These are phyloP conservation scores for Gloeophyllum trabeum DNA, from an alignment of 768 basidiomycete species.

Conservation along the genomic window DNA sequence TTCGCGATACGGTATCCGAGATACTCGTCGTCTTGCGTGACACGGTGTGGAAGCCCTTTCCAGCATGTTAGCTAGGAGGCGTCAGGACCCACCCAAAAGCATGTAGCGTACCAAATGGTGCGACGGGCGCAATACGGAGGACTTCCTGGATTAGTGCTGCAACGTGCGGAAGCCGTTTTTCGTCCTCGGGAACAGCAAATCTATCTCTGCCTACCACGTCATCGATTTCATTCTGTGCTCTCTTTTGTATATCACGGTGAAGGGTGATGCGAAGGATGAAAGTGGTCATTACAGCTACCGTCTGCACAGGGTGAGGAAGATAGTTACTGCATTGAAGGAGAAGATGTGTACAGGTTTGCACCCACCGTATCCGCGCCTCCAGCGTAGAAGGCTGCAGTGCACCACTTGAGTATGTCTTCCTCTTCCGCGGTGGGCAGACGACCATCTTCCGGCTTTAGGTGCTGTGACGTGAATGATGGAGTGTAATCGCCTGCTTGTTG, in stretches of 20 bases:
- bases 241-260: constrained; percentile 11
- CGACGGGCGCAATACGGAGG: constrained; percentile 21
- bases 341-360: too few species aligned
- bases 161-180: constrained; percentile 9
- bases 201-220: constrained; percentile 10
- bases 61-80: not conserved
- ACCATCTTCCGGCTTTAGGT: not conserved
- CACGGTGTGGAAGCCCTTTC: constrained; percentile 8
- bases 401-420: constrained; percentile 10
- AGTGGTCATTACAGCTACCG: not conserved
- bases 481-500: not conserved
- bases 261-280: constrained; percentile 12
- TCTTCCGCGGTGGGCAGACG: not conserved
- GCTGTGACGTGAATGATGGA: not conserved
- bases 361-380: constrained; percentile 10
- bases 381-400: constrained; percentile 7
- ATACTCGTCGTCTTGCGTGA: constrained; percentile 10
- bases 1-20: constrained; percentile 12
- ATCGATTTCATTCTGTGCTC: constrained; percentile 14
- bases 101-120: constrained; percentile 14
- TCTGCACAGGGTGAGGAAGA: too few species aligned
- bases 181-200: constrained; percentile 10
- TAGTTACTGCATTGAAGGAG: too few species aligned
- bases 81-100: not conserved
- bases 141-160: constrained; percentile 14